phyloP scores from a whole-genome alignment of 768 basidiomycete genomes.

The Panaeolus cyanescens region DNA sequence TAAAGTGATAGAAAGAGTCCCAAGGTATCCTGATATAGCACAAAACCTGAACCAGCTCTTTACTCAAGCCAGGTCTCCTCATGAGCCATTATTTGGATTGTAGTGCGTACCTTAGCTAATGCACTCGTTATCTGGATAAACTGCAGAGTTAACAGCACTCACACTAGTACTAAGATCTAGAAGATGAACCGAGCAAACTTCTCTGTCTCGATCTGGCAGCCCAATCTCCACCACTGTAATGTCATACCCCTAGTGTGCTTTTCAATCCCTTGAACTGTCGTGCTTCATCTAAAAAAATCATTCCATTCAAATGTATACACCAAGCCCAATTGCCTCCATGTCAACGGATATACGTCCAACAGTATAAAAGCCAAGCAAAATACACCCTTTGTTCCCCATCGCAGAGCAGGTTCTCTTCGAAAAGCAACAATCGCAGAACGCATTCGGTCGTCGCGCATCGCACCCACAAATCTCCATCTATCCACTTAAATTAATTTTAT shows the following conservation, averaged over 20 bases:
- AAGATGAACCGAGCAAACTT: background rate
- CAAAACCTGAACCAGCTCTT: background rate
- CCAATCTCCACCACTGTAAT: background rate
- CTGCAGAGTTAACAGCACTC: too few species aligned
- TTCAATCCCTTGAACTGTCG: too few species aligned
- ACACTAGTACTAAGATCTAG: too few species aligned
- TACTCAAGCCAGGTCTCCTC: too few species aligned
- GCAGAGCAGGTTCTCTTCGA: constrained; percentile 4
- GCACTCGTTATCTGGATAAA: too few species aligned
- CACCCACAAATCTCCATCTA: background rate
- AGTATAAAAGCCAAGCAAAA: background rate
- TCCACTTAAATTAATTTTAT: background rate
- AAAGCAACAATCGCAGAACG: background rate
- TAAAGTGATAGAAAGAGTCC: background rate
- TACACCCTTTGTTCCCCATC: background rate
- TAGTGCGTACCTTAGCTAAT: too few species aligned
- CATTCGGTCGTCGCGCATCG: background rate
- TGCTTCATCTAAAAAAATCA: too few species aligned
- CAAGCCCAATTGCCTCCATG: too few species aligned
- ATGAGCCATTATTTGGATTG: too few species aligned
- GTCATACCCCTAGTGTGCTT: too few species aligned
- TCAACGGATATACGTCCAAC: too few species aligned
- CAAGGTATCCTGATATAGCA: background rate
- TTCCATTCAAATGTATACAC: too few species aligned
- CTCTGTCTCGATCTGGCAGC: background rate